Evolutionary conservation across 2,329 filamentous ascomycete genomes (phyloP).

Genomic region (Xylaria sp.): DNA sequence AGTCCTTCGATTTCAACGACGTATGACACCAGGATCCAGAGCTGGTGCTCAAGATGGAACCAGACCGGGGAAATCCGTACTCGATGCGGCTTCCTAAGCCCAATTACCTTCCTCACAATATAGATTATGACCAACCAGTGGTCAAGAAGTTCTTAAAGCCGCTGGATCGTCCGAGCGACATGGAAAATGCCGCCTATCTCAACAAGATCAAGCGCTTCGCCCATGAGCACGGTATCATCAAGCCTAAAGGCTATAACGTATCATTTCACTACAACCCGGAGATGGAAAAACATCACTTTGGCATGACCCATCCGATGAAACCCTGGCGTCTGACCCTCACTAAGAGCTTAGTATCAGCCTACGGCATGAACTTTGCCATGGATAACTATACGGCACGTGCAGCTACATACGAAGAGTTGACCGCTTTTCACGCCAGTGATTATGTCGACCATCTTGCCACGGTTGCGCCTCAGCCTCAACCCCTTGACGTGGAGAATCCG

Average conservation of each 20-base stretch:
- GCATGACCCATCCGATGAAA: constrained; percentile 98
- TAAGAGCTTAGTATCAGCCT: constrained; percentile 92
- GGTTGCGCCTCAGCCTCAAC: constrained; percentile 71
- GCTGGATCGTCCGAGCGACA: constrained; percentile 61
- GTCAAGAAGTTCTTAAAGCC: constrained; percentile 64
- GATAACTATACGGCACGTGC: constrained; percentile 87
- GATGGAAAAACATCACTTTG: constrained; percentile 97
- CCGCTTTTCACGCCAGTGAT: constrained; percentile 85
- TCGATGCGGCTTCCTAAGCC: constrained; percentile 65
- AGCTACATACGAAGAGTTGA: constrained; percentile 88
- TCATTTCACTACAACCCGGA: constrained; percentile 96
- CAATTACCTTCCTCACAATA: constrained; percentile 68
- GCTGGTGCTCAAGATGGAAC: constrained; percentile 50
- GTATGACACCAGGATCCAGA: neutral
- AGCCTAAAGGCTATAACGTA: constrained; percentile 87
- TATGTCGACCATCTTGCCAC: constrained; percentile 90
- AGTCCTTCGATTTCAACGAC: neutral
- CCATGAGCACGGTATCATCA: constrained; percentile 74
- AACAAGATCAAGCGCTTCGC: constrained; percentile 67
- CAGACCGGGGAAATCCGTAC: constrained; percentile 57
- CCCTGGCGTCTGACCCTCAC: constrained; percentile 96
- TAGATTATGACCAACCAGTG: constrained; percentile 60
- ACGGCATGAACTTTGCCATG: constrained; percentile 97
- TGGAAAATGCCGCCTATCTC: constrained; percentile 66
- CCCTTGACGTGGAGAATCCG: constrained; percentile 72